Conservation (phyloP, 2,329 filamentous ascomycete genomes). For the Neobulgaria alba region DNA sequence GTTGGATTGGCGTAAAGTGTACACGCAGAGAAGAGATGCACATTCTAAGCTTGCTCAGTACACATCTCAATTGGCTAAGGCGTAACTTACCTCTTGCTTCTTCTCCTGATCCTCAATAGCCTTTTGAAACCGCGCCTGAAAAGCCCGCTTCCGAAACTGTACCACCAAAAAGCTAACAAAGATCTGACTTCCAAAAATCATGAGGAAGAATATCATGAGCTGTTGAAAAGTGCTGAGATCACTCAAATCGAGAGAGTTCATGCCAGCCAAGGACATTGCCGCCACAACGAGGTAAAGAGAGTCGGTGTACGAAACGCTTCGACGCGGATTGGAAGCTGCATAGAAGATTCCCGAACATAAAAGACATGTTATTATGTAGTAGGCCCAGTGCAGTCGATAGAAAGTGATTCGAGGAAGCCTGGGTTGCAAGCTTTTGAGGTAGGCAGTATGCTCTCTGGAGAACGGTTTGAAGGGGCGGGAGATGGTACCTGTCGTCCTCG, state of each 20-base stretch:
- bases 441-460: not conserved
- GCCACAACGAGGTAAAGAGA: constrained; percentile 58
- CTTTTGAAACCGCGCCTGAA: constrained; percentile 34
- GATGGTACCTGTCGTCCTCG: not conserved
- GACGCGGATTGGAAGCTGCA: constrained; percentile 41
- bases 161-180: constrained; percentile 59
- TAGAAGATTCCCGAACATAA: constrained; percentile 54
- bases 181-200: constrained; percentile 58
- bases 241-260: constrained; percentile 60
- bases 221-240: constrained; percentile 61
- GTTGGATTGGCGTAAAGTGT: not conserved
- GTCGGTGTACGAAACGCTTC: constrained; percentile 51
- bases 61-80: too few species aligned
- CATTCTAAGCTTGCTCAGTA: too few species aligned
- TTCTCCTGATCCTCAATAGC: constrained; percentile 24
- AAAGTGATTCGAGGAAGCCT: constrained; percentile 39
- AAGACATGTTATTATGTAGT: constrained; percentile 51
- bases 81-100: not conserved
- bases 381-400: constrained; percentile 57
- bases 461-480: not conserved
- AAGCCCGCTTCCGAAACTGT: constrained; percentile 49
- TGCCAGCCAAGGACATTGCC: constrained; percentile 58
- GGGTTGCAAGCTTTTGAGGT: not conserved
- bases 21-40: not conserved
- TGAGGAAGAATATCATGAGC: constrained; percentile 53